These are phyloP conservation scores for Ophiognomonia clavigignenti-juglandacearum DNA, from an alignment of 2,329 filamentous ascomycete species.

Conservation along the genomic window DNA sequence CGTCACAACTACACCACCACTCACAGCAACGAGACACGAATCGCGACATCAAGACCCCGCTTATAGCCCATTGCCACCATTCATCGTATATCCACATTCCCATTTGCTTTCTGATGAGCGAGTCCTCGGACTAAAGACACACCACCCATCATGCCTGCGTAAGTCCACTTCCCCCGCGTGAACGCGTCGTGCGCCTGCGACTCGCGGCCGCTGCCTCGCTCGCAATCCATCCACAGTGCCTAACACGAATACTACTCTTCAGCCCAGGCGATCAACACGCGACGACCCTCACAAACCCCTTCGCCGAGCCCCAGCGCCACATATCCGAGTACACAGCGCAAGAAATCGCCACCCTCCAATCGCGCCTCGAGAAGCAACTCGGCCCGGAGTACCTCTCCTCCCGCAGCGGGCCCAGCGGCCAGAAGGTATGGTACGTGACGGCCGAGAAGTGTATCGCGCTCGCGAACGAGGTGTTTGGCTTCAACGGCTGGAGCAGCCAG, in stretches of 20 bases:
- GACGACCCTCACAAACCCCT: conserved; percentile 66
- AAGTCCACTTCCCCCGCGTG: conserved; percentile 21
- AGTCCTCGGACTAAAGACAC: background rate
- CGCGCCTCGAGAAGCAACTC: conserved; percentile 83
- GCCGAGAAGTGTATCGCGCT: conserved; percentile 95
- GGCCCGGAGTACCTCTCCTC: conserved; percentile 95
- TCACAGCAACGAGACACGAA: background rate
- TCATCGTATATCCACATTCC: background rate
- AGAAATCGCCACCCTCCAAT: conserved; percentile 84
- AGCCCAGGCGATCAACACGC: conserved; percentile 66
- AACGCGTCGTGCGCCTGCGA: background rate
- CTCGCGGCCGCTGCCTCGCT: background rate
- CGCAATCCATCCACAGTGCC: background rate
- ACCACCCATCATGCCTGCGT: conserved; percentile 39
- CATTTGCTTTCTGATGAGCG: background rate
- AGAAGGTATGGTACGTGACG: conserved; percentile 89
- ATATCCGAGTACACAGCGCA: conserved; percentile 81
- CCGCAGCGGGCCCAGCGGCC: conserved; percentile 74
- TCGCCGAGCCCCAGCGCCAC: conserved; percentile 64
- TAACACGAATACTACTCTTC: conserved; percentile 10
- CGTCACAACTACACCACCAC: conserved; percentile 8
- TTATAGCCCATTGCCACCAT: conserved; percentile 1
- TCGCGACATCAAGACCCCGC: background rate
- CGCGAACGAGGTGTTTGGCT: conserved; percentile 92
- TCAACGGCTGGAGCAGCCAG: conserved; percentile 96